Percentiles rank a stretch among this genome's conserved stretches.
Conservation (phyloP, 768 basidiomycete genomes). For the Ramaria sp. region DNA sequence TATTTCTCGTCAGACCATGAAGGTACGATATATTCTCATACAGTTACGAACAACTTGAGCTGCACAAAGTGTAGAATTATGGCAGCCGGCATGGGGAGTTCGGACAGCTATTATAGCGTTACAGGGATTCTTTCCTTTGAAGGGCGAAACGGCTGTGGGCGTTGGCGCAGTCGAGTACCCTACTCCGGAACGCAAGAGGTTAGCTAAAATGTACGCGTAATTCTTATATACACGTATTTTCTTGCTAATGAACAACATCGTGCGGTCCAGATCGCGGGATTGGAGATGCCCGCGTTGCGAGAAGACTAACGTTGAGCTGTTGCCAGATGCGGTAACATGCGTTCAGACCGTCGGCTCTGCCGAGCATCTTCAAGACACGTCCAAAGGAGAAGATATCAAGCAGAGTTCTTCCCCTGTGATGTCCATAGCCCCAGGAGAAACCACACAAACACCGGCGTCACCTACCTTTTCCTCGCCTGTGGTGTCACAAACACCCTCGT, state of each 20-base stretch:
- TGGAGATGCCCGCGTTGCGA: slow-evolving; percentile 75
- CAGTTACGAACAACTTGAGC: slow-evolving; percentile 11
- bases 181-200: slow-evolving; percentile 58
- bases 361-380: background rate
- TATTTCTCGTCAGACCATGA: slow-evolving; percentile 5
- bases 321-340: slow-evolving; percentile 50
- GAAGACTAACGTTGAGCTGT: slow-evolving; percentile 51
- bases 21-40: slow-evolving; percentile 16
- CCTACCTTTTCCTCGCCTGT: background rate
- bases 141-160: slow-evolving; percentile 77
- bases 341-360: background rate
- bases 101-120: slow-evolving; percentile 79
- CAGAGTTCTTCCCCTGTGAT: background rate
- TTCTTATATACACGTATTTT: background rate
- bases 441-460: too few relatives aligned
- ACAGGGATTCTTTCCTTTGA: slow-evolving; percentile 83
- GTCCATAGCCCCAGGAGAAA: too few relatives aligned
- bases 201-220: slow-evolving; percentile 58
- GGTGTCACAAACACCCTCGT: background rate
- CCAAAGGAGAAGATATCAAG: background rate
- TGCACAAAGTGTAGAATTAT: slow-evolving; percentile 86
- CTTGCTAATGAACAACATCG: slow-evolving; percentile 6
- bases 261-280: slow-evolving; percentile 52
- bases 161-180: slow-evolving; percentile 84
- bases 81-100: slow-evolving; percentile 99